Conservation (phyloP, 306 rosid species). For the Castanospermum australe region DNA sequence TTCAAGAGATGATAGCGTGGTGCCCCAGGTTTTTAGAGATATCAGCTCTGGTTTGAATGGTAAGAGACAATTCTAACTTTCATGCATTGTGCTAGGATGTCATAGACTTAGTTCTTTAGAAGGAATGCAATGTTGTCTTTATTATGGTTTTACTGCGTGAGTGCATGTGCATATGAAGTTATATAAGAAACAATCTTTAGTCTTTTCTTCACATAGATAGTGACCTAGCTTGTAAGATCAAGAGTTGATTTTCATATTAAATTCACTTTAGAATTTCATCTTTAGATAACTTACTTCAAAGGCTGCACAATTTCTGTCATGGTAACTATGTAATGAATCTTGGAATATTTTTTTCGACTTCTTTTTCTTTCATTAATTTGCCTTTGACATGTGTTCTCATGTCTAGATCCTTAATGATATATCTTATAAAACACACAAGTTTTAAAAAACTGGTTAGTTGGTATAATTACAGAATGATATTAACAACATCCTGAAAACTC, state of each 20-base stretch:
- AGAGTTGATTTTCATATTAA: background rate
- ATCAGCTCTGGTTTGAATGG: conserved; percentile 74
- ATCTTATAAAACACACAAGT: background rate
- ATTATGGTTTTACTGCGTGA: background rate
- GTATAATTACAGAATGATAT: background rate
- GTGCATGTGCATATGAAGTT: background rate
- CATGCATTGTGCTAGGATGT: conserved; percentile 1
- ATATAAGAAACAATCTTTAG: background rate
- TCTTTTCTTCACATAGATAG: background rate
- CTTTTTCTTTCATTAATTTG: background rate
- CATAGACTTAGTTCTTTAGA: background rate
- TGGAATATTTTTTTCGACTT: background rate
- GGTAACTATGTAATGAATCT: background rate
- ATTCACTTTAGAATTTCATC: background rate
- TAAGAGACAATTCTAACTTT: conserved; percentile 12
- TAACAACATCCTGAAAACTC: background rate
- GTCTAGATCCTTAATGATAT: background rate
- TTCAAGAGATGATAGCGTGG: conserved; percentile 47
- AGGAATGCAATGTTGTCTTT: background rate
- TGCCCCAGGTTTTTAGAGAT: conserved; percentile 60
- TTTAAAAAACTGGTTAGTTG: background rate
- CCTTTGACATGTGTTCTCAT: background rate
- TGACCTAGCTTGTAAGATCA: background rate
- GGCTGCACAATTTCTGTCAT: background rate
- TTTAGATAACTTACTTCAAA: conserved; percentile 3